Evolutionary conservation across 305 asterid species (phyloP).

Genomic region (Fraxinus xanthoxyloides): DNA sequence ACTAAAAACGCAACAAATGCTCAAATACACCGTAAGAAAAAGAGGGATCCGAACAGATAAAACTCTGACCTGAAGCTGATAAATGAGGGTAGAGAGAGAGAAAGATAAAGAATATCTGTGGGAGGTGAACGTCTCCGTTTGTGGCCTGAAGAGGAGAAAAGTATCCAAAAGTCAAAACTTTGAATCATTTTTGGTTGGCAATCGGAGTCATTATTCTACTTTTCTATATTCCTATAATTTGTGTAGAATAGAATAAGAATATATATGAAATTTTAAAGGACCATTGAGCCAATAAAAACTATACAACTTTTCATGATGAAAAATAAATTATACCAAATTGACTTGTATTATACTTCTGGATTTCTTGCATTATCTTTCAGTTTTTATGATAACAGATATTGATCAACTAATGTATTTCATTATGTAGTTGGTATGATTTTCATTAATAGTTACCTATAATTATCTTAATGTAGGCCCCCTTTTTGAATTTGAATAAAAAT

Average conservation of each 20-base stretch:
- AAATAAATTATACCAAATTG: background rate
- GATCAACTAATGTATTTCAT: background rate
- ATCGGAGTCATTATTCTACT: conserved; percentile 43
- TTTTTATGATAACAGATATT: background rate
- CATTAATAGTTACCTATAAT: background rate
- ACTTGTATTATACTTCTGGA: background rate
- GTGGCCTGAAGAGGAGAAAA: conserved; percentile 30
- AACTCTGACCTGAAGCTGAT: conserved; percentile 1
- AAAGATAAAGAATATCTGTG: conserved; percentile 20
- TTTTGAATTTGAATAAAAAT: background rate
- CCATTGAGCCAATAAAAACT: background rate
- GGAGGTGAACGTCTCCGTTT: conserved; percentile 18
- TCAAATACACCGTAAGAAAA: conserved; percentile 3
- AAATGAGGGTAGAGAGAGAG: conserved; percentile 10
- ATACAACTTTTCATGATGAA: background rate
- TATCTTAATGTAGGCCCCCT: background rate
- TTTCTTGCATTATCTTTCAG: background rate
- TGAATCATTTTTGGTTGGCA: conserved; percentile 46
- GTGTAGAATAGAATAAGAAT: background rate
- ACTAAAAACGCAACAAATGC: background rate
- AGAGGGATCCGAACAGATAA: background rate
- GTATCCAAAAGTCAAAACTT: conserved; percentile 22
- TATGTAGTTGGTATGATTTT: background rate
- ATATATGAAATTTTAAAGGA: too few relatives aligned
- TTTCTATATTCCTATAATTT: background rate